These are phyloP conservation scores for Teratosphaeria destructans DNA, from an alignment of 2,329 filamentous ascomycete species.

Conservation along the genomic window DNA sequence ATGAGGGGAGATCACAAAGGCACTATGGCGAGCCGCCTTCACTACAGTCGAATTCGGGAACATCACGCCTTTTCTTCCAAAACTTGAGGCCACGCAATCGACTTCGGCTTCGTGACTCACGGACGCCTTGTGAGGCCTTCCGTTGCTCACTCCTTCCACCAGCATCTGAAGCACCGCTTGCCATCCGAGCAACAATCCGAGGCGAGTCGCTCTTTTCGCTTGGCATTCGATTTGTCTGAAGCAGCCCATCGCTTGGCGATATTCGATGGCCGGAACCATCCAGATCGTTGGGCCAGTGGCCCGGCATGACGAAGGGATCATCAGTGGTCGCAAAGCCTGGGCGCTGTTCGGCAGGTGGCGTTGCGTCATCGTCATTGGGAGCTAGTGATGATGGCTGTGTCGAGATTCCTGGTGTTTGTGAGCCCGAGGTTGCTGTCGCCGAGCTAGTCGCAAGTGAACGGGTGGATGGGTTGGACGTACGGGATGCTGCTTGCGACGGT, in stretches of 20 bases:
- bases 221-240: slow-evolving; percentile 10
- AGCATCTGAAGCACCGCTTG: slow-evolving; percentile 16
- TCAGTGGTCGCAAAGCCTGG: slow-evolving; percentile 7
- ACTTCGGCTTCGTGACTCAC: slow-evolving; percentile 25
- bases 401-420: slow-evolving; percentile 17
- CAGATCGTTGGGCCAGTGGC: slow-evolving; percentile 13
- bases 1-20: not conserved
- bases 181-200: slow-evolving; percentile 13
- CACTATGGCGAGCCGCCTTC: slow-evolving; percentile 5
- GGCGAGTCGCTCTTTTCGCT: slow-evolving; percentile 10
- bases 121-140: slow-evolving; percentile 11
- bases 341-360: slow-evolving; percentile 6
- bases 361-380: slow-evolving; percentile 18
- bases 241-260: slow-evolving; percentile 12
- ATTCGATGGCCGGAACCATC: slow-evolving; percentile 9
- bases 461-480: slow-evolving; percentile 21
- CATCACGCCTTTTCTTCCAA: slow-evolving; percentile 25
- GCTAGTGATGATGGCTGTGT: slow-evolving; percentile 25
- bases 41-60: slow-evolving; percentile 1
- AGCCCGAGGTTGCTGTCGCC: slow-evolving; percentile 18
- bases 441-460: slow-evolving; percentile 25
- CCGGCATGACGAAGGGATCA: slow-evolving; percentile 13
- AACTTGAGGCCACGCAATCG: slow-evolving; percentile 26
- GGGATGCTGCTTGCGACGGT: slow-evolving; percentile 8
- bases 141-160: slow-evolving; percentile 4